Evolutionary conservation across 352 stramenopile species (phyloP), one percentile per base, ranked within the genome.

Genomic region (Phytophthora cryptogea): DNA sequence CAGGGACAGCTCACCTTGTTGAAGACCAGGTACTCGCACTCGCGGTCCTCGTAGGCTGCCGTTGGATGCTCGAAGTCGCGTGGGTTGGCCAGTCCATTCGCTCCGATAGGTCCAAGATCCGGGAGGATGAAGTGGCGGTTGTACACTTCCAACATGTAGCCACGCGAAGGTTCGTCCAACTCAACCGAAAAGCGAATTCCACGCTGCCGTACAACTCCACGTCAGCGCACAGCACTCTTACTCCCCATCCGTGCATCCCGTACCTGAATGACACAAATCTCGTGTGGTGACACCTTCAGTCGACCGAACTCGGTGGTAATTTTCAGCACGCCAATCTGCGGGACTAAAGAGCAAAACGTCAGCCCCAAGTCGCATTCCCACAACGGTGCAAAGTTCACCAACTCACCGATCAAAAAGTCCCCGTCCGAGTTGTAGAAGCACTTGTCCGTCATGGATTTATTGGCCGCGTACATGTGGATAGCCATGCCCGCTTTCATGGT

Each of bases 351-450:
- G 13, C 13, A 27, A 13, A 41, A 50, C 16, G 44, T 39, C 14
- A 43, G 35, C 16, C 27, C 8, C 4, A 54, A 16, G 27, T 2
- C 8, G 16, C 26, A 14, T 43, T 26, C n/a, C 36, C 33, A 39
- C 8, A 39, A 39, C 11, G n/a, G 33, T 4, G 26, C 16, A 5
- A 9, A 13, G 10, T 44, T 26, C 14, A 23, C 39, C 8, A 27
- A 56, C 55, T 20, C 55, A 86, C 76, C 81, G 51, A 99, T 97
- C 41, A 99, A 78, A 41, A 99, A 95, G 60, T 99, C 97, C 54
- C 97, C 97, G 71, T 99, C 97, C 46, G 88, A 93, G 77, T 99
- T 98, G 80, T 98, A 97, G 30, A 98, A 90, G 44, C 89, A 90
- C 52, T 84, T 82, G 66, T 97, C 68, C 28, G 60, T 66, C 96